Percentiles rank a stretch among this genome's conserved stretches.
These are phyloP conservation scores for Cyclocybe aegerita DNA, from an alignment of 768 basidiomycete species.

Conservation along the genomic window DNA sequence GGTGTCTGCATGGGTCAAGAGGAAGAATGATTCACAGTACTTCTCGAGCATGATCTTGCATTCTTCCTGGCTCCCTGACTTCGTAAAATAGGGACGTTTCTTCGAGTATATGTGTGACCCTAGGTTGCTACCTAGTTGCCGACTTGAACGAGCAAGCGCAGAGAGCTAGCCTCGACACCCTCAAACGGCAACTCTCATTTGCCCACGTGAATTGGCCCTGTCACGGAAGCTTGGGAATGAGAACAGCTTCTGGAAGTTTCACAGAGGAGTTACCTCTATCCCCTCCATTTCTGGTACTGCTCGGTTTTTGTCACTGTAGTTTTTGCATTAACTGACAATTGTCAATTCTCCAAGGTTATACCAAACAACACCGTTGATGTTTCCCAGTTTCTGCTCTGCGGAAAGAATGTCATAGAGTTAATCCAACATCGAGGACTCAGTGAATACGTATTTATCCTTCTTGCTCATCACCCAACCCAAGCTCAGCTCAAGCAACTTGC, in stretches of 20 bases:
- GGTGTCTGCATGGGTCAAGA: slow-evolving; percentile 14
- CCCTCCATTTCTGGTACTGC: slow-evolving; percentile 37
- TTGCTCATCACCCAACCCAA: slow-evolving; percentile 48
- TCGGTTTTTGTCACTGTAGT: not conserved
- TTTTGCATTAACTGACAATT: not conserved
- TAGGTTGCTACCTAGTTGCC: slow-evolving; percentile 41
- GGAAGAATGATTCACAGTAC: not conserved
- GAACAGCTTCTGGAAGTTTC: slow-evolving; percentile 26
- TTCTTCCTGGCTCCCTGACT: not conserved
- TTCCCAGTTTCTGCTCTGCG: slow-evolving; percentile 39
- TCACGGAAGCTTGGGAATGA: slow-evolving; percentile 32
- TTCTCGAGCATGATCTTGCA: not conserved
- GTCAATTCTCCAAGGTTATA: slow-evolving; percentile 33
- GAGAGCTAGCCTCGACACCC: slow-evolving; percentile 20
- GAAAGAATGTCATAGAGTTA: slow-evolving; percentile 44
- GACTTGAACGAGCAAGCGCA: slow-evolving; percentile 14
- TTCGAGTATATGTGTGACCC: slow-evolving; percentile 39
- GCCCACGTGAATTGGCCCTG: slow-evolving; percentile 37
- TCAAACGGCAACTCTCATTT: slow-evolving; percentile 17
- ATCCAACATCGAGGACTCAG: slow-evolving; percentile 43
- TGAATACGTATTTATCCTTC: slow-evolving; percentile 44
- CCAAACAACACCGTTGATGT: slow-evolving; percentile 52
- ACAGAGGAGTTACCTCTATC: slow-evolving; percentile 34
- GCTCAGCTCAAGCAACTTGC: slow-evolving; percentile 39
- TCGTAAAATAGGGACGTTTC: slow-evolving; percentile 3